Evolutionary conservation across 306 rosid genomes (phyloP), one percentile per base, ranked within the genome.

Genomic region (Cucumis sativus): DNA sequence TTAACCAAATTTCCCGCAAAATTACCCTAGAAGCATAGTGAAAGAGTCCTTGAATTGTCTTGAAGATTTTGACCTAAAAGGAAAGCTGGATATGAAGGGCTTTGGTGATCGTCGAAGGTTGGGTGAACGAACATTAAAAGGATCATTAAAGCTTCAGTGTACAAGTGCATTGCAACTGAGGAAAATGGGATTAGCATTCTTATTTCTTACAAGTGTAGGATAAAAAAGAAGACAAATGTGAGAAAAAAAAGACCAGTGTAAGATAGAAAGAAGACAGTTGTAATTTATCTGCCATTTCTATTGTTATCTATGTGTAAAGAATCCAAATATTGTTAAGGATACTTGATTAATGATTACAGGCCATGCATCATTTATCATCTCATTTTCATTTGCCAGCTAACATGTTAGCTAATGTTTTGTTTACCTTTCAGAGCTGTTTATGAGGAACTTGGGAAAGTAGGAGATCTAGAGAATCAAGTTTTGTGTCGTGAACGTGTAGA

Each of bases 401-500:
- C 60, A 15, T 9, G 21, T 71, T 25, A 7, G 25, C 60, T 71
- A 47, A 71, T 25, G 12, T 71, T 71, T 66, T 11, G n/a, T 25
- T 78, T 28, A 20, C 68, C 52, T 76, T 49, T 3, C 61, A 92
- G 98, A 92, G 97, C 98, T 82, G 97, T 95, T 45, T 95, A 95
- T 55, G 97, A 92, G 87, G 93, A 95, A 82, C 91, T 95, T 79
- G 97, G 97, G 33, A 95, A 95, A 85, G 93, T 90, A 87, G 99
- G 97, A 74, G 99, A 95, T 85, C 61, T 91, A 83, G 98, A 95
- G 80, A 92, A 92, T 89, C 99, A 92, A 84, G 91, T 88, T 76
- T 82, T 95, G 84, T 95, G 99, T 82, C 96, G 97, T 68, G 93
- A 92, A 84, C 96, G 98, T 45, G 97, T 95, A 80, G 97, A 92